phyloP scores from a whole-genome alignment of 2,329 filamentous ascomycete species.

The Xylaria sp. region DNA sequence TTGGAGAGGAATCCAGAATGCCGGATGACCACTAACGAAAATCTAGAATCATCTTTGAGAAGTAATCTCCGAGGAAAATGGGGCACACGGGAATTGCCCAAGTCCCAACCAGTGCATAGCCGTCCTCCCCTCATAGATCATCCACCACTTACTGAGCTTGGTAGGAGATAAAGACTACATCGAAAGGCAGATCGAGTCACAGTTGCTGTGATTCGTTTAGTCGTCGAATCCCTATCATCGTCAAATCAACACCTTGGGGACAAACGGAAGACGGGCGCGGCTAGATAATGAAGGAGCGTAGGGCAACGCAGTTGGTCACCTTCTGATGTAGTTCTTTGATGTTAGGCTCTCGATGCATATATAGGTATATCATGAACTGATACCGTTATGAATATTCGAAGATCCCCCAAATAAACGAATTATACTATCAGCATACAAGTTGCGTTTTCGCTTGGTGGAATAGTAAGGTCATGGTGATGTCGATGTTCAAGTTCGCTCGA shows the following conservation, averaged over 20 bases:
- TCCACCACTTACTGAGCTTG: conserved; percentile 2
- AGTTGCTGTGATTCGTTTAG: neutral
- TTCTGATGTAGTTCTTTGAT: conserved; percentile 5
- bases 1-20: conserved; percentile 21
- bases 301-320: neutral
- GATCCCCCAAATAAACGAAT: neutral
- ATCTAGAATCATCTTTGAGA: conserved; percentile 9
- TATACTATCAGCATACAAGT: neutral
- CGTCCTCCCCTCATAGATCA: conserved; percentile 8
- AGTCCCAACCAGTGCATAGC: neutral
- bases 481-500: neutral
- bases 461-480: neutral
- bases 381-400: neutral
- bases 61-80: conserved; percentile 5
- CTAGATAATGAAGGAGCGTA: neutral
- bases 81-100: neutral
- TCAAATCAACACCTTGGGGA: conserved; percentile 4
- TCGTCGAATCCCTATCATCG: neutral
- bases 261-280: conserved; percentile 2
- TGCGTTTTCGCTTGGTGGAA: neutral
- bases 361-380: neutral
- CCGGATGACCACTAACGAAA: conserved; percentile 28
- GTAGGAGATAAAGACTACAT: conserved; percentile 2
- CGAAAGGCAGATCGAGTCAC: conserved; percentile 9
- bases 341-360: neutral